Percentiles rank a stretch among this genome's conserved stretches.
Evolutionary conservation across 345 rosid species (phyloP).

Genomic region (Melastoma malabathricum): DNA sequence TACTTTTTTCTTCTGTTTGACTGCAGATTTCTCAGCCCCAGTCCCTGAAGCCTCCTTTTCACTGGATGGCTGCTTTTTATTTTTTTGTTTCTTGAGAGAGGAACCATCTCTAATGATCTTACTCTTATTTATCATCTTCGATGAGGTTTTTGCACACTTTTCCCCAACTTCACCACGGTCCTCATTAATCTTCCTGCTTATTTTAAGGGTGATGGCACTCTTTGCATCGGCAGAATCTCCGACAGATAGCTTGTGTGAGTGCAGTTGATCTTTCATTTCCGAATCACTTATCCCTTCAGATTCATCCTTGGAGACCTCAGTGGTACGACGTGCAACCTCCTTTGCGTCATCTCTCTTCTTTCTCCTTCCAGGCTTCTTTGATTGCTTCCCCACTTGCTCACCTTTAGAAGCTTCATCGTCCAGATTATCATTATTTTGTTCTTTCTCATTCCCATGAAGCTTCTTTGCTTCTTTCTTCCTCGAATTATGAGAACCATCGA

Average conservation of each 20-base stretch:
- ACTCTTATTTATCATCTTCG: conserved; percentile 38
- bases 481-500: conserved; percentile 13
- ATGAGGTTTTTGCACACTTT: conserved; percentile 27
- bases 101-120: conserved; percentile 33
- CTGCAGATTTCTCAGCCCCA: conserved; percentile 22
- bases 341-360: conserved; percentile 49
- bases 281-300: conserved; percentile 24
- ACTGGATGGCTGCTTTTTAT: conserved; percentile 37
- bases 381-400: conserved; percentile 24
- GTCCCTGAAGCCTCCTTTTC: conserved; percentile 35
- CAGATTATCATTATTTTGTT: conserved; percentile 10
- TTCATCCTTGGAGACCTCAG: conserved; percentile 31
- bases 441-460: conserved; percentile 15
- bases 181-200: conserved; percentile 6
- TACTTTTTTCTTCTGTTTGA: conserved; percentile 4
- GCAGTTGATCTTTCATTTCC: conserved; percentile 11
- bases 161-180: conserved; percentile 5
- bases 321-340: conserved; percentile 21
- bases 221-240: conserved; percentile 7
- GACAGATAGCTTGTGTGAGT: background rate
- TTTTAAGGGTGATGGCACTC: conserved; percentile 10
- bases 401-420: conserved; percentile 22
- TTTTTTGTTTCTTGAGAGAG: conserved; percentile 26
- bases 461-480: conserved; percentile 27
- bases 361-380: conserved; percentile 26